Evolutionary conservation across 2,329 filamentous ascomycete genomes (phyloP).

Genomic region (Hypoxylon rubiginosum): DNA sequence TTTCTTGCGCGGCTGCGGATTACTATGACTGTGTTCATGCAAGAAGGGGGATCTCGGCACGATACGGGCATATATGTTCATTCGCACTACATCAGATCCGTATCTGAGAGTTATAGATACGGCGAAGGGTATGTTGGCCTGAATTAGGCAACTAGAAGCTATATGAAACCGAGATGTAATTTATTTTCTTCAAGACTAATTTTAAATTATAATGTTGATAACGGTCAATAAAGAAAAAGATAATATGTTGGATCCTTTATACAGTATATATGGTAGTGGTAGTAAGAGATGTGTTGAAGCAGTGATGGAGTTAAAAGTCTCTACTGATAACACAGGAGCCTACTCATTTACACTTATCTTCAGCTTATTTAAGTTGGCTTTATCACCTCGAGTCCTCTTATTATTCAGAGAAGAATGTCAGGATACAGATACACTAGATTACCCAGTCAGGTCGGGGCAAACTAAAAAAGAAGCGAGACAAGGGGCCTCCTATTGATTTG

Average conservation of each 20-base stretch:
- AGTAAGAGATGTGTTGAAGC: too few species aligned
- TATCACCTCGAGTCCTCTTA: background rate
- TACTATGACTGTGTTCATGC: constrained; percentile 8
- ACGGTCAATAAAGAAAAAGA: background rate
- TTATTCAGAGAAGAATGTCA: background rate
- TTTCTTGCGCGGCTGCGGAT: constrained; percentile 1
- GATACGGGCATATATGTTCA: constrained; percentile 11
- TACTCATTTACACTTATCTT: background rate
- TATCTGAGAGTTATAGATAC: background rate
- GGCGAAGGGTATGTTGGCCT: too few species aligned
- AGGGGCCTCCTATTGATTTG: constrained; percentile 2
- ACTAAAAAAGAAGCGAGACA: constrained; percentile 2
- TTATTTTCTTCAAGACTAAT: background rate
- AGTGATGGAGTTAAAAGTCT: too few species aligned
- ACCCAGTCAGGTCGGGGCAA: background rate
- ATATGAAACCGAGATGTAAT: background rate
- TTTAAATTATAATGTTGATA: background rate
- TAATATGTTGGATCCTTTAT: too few species aligned
- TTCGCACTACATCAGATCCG: background rate
- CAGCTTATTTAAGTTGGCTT: too few species aligned
- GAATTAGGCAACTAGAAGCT: background rate
- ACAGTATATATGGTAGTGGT: too few species aligned
- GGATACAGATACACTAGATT: background rate
- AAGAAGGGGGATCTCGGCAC: constrained; percentile 15
- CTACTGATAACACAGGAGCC: too few species aligned